These are phyloP conservation scores for Moniliophthora roreri DNA, from an alignment of 1,284 basidiomycete genomes.

Conservation along the genomic window DNA sequence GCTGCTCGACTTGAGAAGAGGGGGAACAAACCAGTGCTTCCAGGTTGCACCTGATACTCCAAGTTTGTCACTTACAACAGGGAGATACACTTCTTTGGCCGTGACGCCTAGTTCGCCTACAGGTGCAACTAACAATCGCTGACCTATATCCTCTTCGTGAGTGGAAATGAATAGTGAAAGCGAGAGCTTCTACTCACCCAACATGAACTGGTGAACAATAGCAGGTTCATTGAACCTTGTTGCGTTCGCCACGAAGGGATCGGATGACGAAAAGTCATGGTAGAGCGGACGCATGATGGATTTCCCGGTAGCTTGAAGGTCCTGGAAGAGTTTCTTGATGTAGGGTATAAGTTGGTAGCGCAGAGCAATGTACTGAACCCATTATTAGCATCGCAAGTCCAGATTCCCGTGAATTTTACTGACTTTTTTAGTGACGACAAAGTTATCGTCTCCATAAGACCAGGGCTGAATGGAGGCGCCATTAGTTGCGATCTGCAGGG, in stretches of 20 bases:
- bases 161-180: not conserved
- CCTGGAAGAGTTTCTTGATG: constrained; percentile 33
- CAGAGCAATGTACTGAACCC: constrained; percentile 34
- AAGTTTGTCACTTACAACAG: constrained; percentile 24
- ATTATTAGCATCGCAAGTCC: not conserved
- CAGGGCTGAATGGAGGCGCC: constrained; percentile 29
- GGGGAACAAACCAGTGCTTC: constrained; percentile 34
- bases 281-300: constrained; percentile 38
- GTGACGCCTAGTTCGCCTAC: constrained; percentile 32
- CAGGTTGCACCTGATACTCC: constrained; percentile 22
- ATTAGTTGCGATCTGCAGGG: not conserved
- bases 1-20: not conserved
- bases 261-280: constrained; percentile 36
- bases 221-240: constrained; percentile 32
- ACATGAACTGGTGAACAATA: constrained; percentile 38
- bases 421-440: constrained; percentile 38
- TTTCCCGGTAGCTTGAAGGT: constrained; percentile 33
- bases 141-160: constrained; percentile 22
- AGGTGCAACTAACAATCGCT: constrained; percentile 35
- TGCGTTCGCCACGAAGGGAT: constrained; percentile 28
- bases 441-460: constrained; percentile 40
- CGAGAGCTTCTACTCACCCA: constrained; percentile 24
- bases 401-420: not conserved
- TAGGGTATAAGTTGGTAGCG: constrained; percentile 39
- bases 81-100: constrained; percentile 36